Evolutionary conservation across 495 filamentous ascomycete genomes (phyloP), one percentile per base, ranked within the genome.

Genomic region (Penicillium soppii): DNA sequence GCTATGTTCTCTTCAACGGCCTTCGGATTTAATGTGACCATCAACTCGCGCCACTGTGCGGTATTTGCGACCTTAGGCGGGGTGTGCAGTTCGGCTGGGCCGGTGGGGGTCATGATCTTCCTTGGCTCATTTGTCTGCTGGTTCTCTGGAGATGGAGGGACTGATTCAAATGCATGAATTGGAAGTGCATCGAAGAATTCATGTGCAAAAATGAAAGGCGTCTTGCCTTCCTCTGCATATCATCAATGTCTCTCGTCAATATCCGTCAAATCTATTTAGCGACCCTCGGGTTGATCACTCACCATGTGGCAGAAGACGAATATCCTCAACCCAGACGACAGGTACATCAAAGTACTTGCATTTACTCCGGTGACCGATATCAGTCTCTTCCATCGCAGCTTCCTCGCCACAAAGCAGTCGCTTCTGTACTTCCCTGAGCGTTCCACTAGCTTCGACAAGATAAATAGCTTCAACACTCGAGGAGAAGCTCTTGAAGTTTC

Each of bases 101-200:
- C 71, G 5, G 69, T 77, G 17, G 75, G 69, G 4, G 72, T 80
- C 68, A 71, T 74, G 62, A 77, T 71, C 51, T 66, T 70, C 54
- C 53, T 57, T 26, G 40, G 63, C 33, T 66, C 43, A n/a, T 65
- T 49, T 45, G 52, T 56, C 16, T 47, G 41, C 48, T 65, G 57
- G 50, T 70, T 69, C 47, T 70, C 66, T 7, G 61, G 61, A 16
- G 69, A 37, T 13, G 76, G 68, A 23, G 76, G 67, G 26, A 91
- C 69, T 20, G 85, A 85, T 62, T 96, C 85, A 68, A 98, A 98
- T 52, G 90, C 88, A 69, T 98, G 91, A 61, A 98, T 96, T 30
- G 94, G 94, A 5, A 97, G 87, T n/a, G 94, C 94, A 61, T 98
- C 94, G 69, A 98, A 97, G 76, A 98, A 97, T 65, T 98, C 94